phyloP scores from a whole-genome alignment of 2,329 filamentous ascomycete genomes.

The Phaeosphaeriaceae sp. region DNA sequence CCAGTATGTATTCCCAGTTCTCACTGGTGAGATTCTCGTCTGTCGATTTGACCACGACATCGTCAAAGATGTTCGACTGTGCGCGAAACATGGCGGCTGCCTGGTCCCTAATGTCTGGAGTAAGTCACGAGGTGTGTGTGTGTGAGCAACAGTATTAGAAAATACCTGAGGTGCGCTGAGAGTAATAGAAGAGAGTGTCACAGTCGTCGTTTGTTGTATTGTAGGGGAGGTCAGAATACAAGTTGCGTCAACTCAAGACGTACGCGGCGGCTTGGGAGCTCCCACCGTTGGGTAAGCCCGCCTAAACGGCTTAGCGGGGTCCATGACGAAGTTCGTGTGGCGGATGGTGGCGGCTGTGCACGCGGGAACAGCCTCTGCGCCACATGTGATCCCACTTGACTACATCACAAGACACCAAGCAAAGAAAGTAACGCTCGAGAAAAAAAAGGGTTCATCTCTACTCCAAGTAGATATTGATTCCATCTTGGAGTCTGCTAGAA shows the following conservation, averaged over 20 bases:
- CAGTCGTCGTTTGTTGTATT: conserved; percentile 1
- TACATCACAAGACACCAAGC: no score
- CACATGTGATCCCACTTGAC: background rate
- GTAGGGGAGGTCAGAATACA: conserved; percentile 6
- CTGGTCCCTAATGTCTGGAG: conserved; percentile 6
- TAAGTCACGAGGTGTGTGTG: background rate
- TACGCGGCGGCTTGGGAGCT: conserved; percentile 28
- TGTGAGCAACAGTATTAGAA: background rate
- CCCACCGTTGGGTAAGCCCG: conserved; percentile 9
- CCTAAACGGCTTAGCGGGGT: conserved; percentile 11
- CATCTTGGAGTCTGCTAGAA: no score
- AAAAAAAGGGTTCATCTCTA: no score
- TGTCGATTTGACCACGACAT: conserved; percentile 80
- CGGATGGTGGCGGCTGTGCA: conserved; percentile 10
- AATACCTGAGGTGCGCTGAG: no score
- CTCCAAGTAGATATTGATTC: background rate
- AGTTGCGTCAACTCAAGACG: conserved; percentile 15
- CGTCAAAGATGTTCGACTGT: conserved; percentile 72
- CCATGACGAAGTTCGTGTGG: conserved; percentile 21
- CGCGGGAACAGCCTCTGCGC: background rate
- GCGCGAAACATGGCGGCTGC: conserved; percentile 54
- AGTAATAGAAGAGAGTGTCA: background rate
- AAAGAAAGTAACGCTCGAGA: no score
- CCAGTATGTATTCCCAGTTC: conserved; percentile 75
- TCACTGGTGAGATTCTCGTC: conserved; percentile 95